Evolutionary conservation across 1,284 basidiomycete species (phyloP).

Genomic region (Ustilago bromivora): DNA sequence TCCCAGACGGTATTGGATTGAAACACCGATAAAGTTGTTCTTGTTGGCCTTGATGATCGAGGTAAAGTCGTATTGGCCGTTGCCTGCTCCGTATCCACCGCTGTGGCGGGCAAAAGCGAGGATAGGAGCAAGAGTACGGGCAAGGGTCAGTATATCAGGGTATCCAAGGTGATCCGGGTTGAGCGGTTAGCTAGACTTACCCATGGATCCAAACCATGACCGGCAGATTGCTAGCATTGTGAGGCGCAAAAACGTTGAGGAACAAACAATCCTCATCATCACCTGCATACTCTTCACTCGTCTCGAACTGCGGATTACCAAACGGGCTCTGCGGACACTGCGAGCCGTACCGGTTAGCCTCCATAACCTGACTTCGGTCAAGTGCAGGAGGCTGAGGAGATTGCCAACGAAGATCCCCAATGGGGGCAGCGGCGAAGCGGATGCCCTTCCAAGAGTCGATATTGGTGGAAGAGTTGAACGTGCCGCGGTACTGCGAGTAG

Average conservation of each 20-base stretch:
- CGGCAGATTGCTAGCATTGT: constrained; percentile 32
- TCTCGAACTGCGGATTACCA: constrained; percentile 20
- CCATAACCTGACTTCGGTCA: constrained; percentile 24
- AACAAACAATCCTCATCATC: constrained; percentile 47
- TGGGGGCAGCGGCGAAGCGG: constrained; percentile 42
- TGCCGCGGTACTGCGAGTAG: constrained; percentile 31
- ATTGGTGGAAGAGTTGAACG: constrained; percentile 21
- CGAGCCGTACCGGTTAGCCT: constrained; percentile 31
- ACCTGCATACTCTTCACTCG: constrained; percentile 5
- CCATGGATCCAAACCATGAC: constrained; percentile 46
- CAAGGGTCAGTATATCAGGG: not conserved
- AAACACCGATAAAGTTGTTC: constrained; percentile 69
- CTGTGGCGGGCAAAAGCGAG: not conserved
- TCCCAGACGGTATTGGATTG: constrained; percentile 74
- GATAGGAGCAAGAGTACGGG: too few species aligned
- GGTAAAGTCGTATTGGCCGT: constrained; percentile 41
- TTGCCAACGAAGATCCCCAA: constrained; percentile 37
- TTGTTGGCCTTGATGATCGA: constrained; percentile 44
- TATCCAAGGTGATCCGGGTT: not conserved
- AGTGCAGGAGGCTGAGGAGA: constrained; percentile 23
- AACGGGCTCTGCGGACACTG: constrained; percentile 34
- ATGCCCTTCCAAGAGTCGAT: constrained; percentile 46
- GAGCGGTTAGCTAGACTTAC: constrained; percentile 2
- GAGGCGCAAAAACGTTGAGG: constrained; percentile 51
- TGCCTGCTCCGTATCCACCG: constrained; percentile 41